phyloP scores from a whole-genome alignment of 306 rosid genomes.

The Spatholobus suberectus region DNA sequence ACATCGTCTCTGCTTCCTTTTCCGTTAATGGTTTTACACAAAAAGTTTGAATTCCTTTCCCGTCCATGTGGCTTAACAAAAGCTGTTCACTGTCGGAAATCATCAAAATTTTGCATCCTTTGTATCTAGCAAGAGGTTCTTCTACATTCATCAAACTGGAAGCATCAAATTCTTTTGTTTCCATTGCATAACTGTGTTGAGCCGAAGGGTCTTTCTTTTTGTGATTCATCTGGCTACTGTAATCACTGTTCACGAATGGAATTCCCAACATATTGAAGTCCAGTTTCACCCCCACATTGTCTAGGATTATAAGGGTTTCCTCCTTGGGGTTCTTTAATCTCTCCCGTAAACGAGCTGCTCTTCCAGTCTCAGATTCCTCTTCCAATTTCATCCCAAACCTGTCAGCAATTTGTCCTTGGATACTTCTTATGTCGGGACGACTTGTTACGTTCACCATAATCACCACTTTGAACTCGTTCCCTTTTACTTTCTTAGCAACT shows the following conservation, averaged over 20 bases:
- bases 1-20: neutral
- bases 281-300: conserved; percentile 2
- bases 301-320: conserved; percentile 26
- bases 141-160: neutral
- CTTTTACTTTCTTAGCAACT: neutral
- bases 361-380: neutral
- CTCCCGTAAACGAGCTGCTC: neutral
- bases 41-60: neutral
- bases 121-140: neutral
- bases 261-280: conserved; percentile 29
- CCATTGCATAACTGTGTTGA: neutral
- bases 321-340: neutral
- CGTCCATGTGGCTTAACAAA: neutral
- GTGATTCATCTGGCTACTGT: neutral
- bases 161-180: neutral
- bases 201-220: neutral
- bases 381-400: neutral
- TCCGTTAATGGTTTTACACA: neutral
- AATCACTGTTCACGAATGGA: neutral
- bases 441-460: neutral
- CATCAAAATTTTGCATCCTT: conserved; percentile 32
- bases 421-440: neutral
- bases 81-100: neutral
- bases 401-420: neutral
- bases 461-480: neutral